phyloP scores from a whole-genome alignment of 2,329 filamentous ascomycete species.

The Tolypocladium endophyticum region DNA sequence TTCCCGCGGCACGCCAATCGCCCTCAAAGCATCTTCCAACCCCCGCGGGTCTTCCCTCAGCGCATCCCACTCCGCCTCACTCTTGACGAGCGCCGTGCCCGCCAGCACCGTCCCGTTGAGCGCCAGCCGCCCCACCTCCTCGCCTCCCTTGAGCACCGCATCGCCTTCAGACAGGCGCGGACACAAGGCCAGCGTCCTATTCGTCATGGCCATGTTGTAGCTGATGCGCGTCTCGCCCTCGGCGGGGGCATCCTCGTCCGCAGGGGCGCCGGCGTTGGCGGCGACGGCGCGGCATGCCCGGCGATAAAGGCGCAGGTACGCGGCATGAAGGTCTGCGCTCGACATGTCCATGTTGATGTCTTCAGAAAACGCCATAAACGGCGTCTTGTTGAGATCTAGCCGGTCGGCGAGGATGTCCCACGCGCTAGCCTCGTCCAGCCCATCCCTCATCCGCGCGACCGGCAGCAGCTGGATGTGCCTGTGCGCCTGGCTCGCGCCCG shows the following conservation, averaged over 20 bases:
- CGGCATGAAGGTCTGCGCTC: conserved; percentile 23
- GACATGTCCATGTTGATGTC: conserved; percentile 22
- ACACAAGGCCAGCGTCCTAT: conserved; percentile 38
- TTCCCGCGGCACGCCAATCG: conserved; percentile 18
- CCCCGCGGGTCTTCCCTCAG: conserved; percentile 25
- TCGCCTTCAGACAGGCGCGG: conserved; percentile 44
- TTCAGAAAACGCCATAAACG: conserved; percentile 35
- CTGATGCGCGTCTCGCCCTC: conserved; percentile 41
- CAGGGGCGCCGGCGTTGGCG: conserved; percentile 1
- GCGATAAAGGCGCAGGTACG: conserved; percentile 38
- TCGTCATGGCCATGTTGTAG: conserved; percentile 54
- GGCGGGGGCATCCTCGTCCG: conserved; percentile 11
- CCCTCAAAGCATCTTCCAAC: conserved; percentile 7
- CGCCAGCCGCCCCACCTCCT: conserved; percentile 31
- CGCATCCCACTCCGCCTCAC: conserved; percentile 43
- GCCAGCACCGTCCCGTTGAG: conserved; percentile 55
- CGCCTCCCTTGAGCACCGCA: conserved; percentile 17
- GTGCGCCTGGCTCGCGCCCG: conserved; percentile 62
- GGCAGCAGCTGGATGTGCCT: conserved; percentile 64
- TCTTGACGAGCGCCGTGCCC: conserved; percentile 54
- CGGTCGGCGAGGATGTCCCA: conserved; percentile 41
- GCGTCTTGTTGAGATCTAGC: conserved; percentile 20
- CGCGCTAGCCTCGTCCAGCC: conserved; percentile 19
- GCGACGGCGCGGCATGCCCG: conserved; percentile 29
- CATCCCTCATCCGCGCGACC: conserved; percentile 50